These are phyloP conservation scores for Smallanthus sonchifolius DNA, from an alignment of 129 eudicot species.

Conservation along the genomic window DNA sequence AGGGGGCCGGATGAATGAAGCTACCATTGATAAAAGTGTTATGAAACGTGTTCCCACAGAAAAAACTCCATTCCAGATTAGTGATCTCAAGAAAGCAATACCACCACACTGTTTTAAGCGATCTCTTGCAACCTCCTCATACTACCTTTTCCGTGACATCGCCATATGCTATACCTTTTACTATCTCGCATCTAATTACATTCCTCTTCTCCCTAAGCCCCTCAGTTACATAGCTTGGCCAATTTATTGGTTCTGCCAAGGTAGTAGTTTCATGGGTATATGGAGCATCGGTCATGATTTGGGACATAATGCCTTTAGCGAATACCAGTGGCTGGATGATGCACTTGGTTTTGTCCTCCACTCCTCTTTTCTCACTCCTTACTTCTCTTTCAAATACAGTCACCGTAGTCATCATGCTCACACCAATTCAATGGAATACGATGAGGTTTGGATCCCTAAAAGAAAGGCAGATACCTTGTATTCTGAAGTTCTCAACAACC, in stretches of 20 bases:
- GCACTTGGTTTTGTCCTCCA: slow-evolving; percentile 9
- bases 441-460: slow-evolving; percentile 30
- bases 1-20: slow-evolving; percentile 2
- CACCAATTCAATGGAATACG: slow-evolving; percentile 27
- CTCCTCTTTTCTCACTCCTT: slow-evolving; percentile 14
- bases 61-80: too few species aligned
- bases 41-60: too few species aligned
- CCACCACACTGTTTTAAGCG: too few species aligned
- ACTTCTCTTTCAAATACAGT: slow-evolving; percentile 18
- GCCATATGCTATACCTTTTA: too few species aligned
- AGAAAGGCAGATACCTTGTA: slow-evolving; percentile 13
- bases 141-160: too few species aligned
- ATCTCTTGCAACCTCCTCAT: too few species aligned
- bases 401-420: slow-evolving; percentile 33
- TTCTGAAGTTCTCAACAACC: slow-evolving; percentile 23
- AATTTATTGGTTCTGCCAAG: too few species aligned
- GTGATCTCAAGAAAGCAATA: too few species aligned
- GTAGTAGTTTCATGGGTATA: slow-evolving; percentile 21
- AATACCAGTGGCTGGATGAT: slow-evolving; percentile 12
- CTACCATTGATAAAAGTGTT: not conserved
- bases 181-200: too few species aligned
- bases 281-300: slow-evolving; percentile 32
- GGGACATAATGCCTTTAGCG: slow-evolving; percentile 15
- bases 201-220: too few species aligned
- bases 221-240: too few species aligned